Evolutionary conservation across 2,329 filamentous ascomycete species (phyloP), one percentile per base, ranked within the genome.

Genomic region (Sclerotinia spermophila): DNA sequence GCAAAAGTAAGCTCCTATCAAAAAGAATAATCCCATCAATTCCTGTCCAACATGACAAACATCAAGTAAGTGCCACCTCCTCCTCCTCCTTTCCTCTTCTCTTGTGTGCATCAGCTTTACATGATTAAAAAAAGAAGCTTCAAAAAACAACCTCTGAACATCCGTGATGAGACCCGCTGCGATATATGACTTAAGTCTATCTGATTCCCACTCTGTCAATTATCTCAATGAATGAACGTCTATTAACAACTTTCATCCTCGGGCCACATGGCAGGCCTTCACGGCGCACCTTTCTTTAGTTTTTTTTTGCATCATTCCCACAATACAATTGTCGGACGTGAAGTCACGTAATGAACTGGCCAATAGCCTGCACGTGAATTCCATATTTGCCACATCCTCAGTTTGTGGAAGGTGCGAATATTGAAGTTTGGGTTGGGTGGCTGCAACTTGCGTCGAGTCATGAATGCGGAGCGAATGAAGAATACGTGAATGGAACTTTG

Each of bases 241-340:
- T 0, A n/a, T 24, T n/a, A 51, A 51, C 45, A 51, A 15, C 13
- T 51, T 13, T 8, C 11, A 51, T 51, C 13, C 45, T n/a, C n/a
- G 45, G 24, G 24, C 24, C 45, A 3, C 2, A 0, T 51, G 45
- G 45, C 45, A 51, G 45, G 24, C 45, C 45, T 51, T 51, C 11
- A 11, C 10, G 11, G 45, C 45, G 24, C 45, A 51, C 24, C 45
- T 51, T 2, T n/a, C 15, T 48, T 45, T 24, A 10, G 1, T n/a
- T 15, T 27, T 3, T 27, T 7, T 13, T 15, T 2, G n/a, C 11
- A n/a, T n/a, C n/a, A n/a, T n/a, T n/a, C 4, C 1, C 4, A n/a
- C 21, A 48, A n/a, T n/a, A 51, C 24, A 51, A 27, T 51, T 15
- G 11, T 42, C 5, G 45, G 45, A 24, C n/a, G 24, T 15, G 11